Base-by-base conservation (phyloP, 768 basidiomycete species). In the Pleurotus platypus region DNA sequence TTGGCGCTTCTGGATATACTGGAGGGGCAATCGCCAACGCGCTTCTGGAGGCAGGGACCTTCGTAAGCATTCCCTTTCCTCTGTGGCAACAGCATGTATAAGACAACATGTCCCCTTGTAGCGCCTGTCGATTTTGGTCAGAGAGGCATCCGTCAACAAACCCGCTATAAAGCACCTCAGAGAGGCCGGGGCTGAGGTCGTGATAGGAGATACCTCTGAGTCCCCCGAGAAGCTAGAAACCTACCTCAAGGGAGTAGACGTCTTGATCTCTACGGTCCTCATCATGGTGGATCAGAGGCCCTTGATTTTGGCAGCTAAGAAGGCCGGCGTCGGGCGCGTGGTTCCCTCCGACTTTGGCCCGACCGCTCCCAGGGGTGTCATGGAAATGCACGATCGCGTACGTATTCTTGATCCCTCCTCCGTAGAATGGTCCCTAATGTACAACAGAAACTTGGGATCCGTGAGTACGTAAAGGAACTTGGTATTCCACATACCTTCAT, bases 401-500 rank as follows among this genome's bases (percentile, higher is more conserved):
- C 37, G 49, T 49, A 30, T 4, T 13, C 18, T 4, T 12, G 11
- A 9, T 18, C 20, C 20, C 22, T 6, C 3, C 6, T 30, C 15
- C 27, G 12, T 16, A 43, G 7, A 22, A 9, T 12, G 22, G 26
- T 8, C 9, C 9, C 39, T 3, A 15, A 42, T 40, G 43, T 12
- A 16, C 4, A 15, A 16, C 37, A 72, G 70, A 72, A 70, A 66
- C 60, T 65, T 3, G 62, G 56, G 5, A 63, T 71, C 18, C 63
- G 63, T 30, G 62, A 67, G 4, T 67, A 64, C 55, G 51, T 70
- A 53, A 42, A 62, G 12, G 61, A 60, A 7, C 56, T 65, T 15
- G 64, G 61, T 38, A 53, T 69, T 3, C 58, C 61, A 1, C 65
- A 72, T 53, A 71, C 71, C 7, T 65, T 69, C 58, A 68, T 72